Conservation (phyloP, 257 asterid species). For the Capsicum rhomboideum region DNA sequence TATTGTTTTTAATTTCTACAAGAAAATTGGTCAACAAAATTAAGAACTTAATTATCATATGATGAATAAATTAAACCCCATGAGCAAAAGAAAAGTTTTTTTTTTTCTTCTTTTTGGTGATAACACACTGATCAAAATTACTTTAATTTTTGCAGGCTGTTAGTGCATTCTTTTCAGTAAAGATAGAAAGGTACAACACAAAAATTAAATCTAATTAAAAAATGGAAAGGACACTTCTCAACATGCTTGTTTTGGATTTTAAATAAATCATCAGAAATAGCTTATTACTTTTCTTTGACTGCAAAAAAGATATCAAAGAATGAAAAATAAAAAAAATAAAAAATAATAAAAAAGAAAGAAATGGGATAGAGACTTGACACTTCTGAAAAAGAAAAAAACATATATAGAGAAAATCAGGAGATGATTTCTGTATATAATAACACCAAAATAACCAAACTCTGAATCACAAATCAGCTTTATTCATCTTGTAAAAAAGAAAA, state of each 20-base stretch:
- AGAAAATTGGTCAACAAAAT: background rate
- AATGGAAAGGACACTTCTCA: background rate
- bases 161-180: constrained; percentile 7
- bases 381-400: constrained; percentile 8
- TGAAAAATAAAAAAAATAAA: background rate
- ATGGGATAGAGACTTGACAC: constrained; percentile 79
- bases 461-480: constrained; percentile 40
- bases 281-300: constrained; percentile 38
- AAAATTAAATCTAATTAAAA: background rate
- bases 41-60: background rate
- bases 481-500: constrained; percentile 6
- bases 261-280: background rate
- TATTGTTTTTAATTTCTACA: background rate
- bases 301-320: constrained; percentile 16
- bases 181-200: constrained; percentile 1
- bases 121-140: background rate
- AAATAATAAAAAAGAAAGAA: background rate
- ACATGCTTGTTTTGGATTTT: background rate
- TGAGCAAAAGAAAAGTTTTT: background rate
- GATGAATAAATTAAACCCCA: background rate
- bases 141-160: constrained; percentile 2
- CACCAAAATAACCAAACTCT: background rate
- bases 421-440: background rate
- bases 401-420: background rate
- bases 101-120: background rate